phyloP scores from a whole-genome alignment of 352 stramenopile genomes.

The Thalassiosira mediterranea region DNA sequence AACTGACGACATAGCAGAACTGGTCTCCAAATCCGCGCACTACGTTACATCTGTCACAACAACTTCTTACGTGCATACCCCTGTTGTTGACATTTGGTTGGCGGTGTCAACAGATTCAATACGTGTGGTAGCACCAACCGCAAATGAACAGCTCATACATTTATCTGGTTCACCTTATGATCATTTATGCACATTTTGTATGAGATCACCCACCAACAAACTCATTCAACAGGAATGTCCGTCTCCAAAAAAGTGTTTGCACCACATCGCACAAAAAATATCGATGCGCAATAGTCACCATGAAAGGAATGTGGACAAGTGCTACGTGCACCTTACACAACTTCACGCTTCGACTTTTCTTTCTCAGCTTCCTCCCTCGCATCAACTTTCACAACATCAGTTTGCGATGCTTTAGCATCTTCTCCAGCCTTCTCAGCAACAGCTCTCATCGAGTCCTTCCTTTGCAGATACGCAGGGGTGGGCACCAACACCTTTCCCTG shows the following conservation, averaged over 20 bases:
- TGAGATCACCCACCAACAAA: no score
- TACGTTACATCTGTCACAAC: no score
- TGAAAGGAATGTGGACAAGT: background rate
- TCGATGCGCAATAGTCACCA: background rate
- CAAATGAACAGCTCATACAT: no score
- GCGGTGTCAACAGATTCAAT: no score
- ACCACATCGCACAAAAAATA: constrained; percentile 11
- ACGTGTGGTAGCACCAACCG: no score
- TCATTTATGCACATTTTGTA: no score
- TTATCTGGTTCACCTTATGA: no score
- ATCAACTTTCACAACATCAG: constrained; percentile 16
- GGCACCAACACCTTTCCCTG: constrained; percentile 31
- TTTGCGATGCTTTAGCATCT: constrained; percentile 10
- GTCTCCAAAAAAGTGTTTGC: no score
- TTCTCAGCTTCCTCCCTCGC: constrained; percentile 23
- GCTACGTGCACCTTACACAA: background rate
- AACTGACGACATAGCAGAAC: background rate
- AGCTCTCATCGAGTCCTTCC: constrained; percentile 8
- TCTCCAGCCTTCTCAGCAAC: constrained; percentile 13
- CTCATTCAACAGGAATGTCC: no score
- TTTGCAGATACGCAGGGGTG: constrained; percentile 4
- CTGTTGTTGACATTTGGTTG: no score
- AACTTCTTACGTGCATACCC: no score
- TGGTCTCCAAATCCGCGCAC: no score
- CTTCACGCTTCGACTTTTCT: background rate